Evolutionary conservation across 2,329 filamentous ascomycete species (phyloP).

Genomic region (Aspergillus sergii): DNA sequence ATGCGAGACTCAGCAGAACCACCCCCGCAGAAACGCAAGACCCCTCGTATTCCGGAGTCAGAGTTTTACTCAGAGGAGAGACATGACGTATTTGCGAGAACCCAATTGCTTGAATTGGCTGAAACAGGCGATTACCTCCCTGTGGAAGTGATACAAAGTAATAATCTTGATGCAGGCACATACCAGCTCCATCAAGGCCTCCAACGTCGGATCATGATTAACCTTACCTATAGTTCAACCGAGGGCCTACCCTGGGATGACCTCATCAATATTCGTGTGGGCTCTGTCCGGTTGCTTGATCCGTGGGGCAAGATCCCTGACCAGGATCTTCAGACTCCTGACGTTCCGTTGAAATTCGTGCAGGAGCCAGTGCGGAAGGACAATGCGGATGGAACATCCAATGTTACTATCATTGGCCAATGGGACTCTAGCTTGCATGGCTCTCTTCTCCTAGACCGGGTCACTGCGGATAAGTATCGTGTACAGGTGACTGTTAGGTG

Average conservation of each 20-base stretch:
- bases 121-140: constrained; percentile 89
- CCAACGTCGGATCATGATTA: constrained; percentile 83
- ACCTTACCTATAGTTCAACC: constrained; percentile 87
- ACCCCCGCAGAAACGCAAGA: constrained; percentile 59
- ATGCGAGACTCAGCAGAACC: constrained; percentile 75
- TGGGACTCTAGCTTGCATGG: constrained; percentile 96
- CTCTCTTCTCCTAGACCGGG: constrained; percentile 89
- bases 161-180: constrained; percentile 80
- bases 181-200: constrained; percentile 96
- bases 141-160: constrained; percentile 87
- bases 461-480: constrained; percentile 88
- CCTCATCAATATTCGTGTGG: constrained; percentile 74
- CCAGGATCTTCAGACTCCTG: constrained; percentile 69
- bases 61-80: constrained; percentile 93
- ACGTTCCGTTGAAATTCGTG: constrained; percentile 76
- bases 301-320: constrained; percentile 82
- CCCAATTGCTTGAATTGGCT: constrained; percentile 88
- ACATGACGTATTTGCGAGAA: constrained; percentile 84
- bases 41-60: constrained; percentile 78
- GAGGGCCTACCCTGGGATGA: constrained; percentile 88
- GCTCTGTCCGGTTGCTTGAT: constrained; percentile 81
- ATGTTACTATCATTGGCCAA: constrained; percentile 83
- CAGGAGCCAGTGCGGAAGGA: constrained; percentile 77
- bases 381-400: constrained; percentile 87
- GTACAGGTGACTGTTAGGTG: constrained; percentile 86